Evolutionary conservation across 352 stramenopile species (phyloP), one percentile per base, ranked within the genome.

Genomic region (Phytopythium delawarense): DNA sequence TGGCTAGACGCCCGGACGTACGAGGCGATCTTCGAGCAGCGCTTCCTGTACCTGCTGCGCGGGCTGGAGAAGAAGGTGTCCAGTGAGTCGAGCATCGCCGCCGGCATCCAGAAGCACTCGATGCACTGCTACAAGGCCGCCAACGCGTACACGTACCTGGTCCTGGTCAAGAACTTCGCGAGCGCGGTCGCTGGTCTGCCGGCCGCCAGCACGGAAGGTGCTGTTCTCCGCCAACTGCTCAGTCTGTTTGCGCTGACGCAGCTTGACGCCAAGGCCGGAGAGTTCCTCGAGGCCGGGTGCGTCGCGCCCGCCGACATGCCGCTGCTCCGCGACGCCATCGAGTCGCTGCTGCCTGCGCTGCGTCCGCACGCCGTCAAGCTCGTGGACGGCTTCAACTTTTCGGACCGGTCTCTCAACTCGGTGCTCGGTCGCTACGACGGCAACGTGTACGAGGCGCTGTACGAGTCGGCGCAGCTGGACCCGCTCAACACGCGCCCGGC

Each of bases 371-470:
- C 82, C n/a, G 82, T 94, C 44, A 71, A 71, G 54, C 78, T 92
- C 28, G 80, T 86, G 32, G 83, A 94, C 44, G 79, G 78, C 20
- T 94, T 91, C 69, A 87, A 92, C 66, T 91, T 92, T 64, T 87
- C 80, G 13, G 85, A 92, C 65, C 70, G 83, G 58, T 32, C 61
- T 49, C 61, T 94, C 44, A 92, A 92, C 76, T 89, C 83, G 68
- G 78, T 78, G 32, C 67, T 94, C 35, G 86, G 86, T 28, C 78
- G 82, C 58, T 87, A 79, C 52, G 80, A 93, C 57, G 86, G 84
- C 21, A 77, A 87, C 15, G 74, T 91, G 48, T 93, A 95, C 72
- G 76, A 89, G 48, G 78, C 79, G 58, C 59, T 91, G 56, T 87
- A 84, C 46, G 72, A 74, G 54, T 77, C 76, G 48, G 70, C 76